phyloP scores from a whole-genome alignment of 1,139 yeast genomes.

The Blastobotrys ciferrii region DNA sequence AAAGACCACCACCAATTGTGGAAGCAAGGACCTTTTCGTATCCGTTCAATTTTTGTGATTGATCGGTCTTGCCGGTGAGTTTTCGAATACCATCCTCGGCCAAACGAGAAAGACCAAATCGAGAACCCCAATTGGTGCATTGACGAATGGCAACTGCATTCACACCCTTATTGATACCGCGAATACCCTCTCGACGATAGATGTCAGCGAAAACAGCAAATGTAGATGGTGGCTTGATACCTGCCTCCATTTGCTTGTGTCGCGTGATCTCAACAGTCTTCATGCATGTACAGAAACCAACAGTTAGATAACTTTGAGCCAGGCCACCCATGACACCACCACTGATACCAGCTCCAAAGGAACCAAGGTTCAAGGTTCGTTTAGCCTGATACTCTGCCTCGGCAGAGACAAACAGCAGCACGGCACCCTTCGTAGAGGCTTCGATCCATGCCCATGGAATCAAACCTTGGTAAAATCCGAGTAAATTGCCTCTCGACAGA shows the following conservation, averaged over 20 bases:
- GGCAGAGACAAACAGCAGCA: conserved; percentile 85
- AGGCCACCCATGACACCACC: conserved; percentile 97
- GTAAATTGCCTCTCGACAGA: conserved; percentile 89
- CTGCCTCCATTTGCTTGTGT: conserved; percentile 71
- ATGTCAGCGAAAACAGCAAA: conserved; percentile 85
- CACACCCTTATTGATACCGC: conserved; percentile 96
- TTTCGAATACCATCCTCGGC: conserved; percentile 83
- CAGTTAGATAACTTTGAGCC: conserved; percentile 92
- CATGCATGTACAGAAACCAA: conserved; percentile 98
- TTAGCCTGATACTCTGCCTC: conserved; percentile 83
- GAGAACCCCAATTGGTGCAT: conserved; percentile 98
- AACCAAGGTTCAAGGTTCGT: conserved; percentile 56
- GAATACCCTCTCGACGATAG: conserved; percentile 78
- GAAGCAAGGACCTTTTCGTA: conserved; percentile 82
- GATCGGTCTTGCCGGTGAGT: conserved; percentile 56
- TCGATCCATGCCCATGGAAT: conserved; percentile 99
- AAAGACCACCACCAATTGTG: conserved; percentile 92
- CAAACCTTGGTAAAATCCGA: conserved; percentile 93
- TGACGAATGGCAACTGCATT: conserved; percentile 99
- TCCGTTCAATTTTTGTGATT: conserved; percentile 60
- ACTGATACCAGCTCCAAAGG: conserved; percentile 82
- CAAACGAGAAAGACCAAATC: conserved; percentile 88
- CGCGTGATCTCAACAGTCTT: conserved; percentile 97
- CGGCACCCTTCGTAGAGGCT: conserved; percentile 99
- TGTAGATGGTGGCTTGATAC: conserved; percentile 68